These are phyloP conservation scores for Venturia effusa DNA, from an alignment of 2,329 filamentous ascomycete genomes.

Conservation along the genomic window DNA sequence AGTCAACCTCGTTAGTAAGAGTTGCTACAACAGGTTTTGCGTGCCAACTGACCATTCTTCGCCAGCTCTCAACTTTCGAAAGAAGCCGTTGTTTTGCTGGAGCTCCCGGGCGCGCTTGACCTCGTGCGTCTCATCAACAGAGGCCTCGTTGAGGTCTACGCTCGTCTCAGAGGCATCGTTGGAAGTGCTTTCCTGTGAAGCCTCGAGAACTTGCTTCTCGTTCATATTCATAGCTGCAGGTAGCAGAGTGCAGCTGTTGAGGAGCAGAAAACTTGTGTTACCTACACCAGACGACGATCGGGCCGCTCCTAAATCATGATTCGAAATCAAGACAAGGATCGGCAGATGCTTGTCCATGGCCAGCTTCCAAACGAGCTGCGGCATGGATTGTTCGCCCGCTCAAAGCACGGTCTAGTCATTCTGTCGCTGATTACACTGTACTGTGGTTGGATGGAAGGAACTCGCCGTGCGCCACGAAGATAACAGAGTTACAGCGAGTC, in stretches of 20 bases:
- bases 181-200: not conserved
- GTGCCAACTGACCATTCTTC: constrained; percentile 20
- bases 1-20: not conserved
- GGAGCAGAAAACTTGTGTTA: not conserved
- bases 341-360: not conserved
- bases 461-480: not conserved
- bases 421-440: not conserved
- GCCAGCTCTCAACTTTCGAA: constrained; percentile 22
- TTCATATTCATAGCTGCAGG: not conserved
- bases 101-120: constrained; percentile 7
- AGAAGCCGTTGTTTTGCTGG: constrained; percentile 19
- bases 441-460: not conserved
- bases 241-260: not conserved
- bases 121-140: not conserved
- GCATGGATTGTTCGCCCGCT: not conserved
- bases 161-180: not conserved
- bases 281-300: not conserved
- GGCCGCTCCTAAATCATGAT: too few relatives aligned
- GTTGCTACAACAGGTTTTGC: not conserved
- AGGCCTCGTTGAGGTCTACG: not conserved
- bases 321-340: not conserved
- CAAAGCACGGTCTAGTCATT: not conserved
- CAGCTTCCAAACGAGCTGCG: not conserved
- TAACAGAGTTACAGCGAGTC: not conserved
- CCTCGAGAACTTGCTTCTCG: not conserved